phyloP scores from a whole-genome alignment of 768 basidiomycete genomes.

The Hemileccinum rubropunctum region DNA sequence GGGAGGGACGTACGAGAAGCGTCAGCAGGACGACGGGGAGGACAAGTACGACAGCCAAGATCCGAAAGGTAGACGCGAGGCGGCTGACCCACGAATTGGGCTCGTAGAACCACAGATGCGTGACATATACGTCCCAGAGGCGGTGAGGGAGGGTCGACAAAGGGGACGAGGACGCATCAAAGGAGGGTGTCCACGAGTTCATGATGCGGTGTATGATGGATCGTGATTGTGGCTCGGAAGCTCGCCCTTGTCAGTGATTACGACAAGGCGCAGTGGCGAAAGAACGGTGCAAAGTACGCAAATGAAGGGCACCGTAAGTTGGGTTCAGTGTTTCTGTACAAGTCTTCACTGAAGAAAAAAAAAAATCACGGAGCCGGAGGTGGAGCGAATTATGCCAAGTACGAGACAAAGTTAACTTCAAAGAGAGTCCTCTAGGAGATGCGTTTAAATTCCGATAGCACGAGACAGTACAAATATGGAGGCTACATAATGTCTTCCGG shows the following conservation, averaged over 20 bases:
- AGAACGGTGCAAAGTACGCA: conserved; percentile 5
- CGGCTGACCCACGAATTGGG: conserved; percentile 66
- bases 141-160: conserved; percentile 31
- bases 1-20: conserved; percentile 51
- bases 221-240: neutral
- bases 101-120: conserved; percentile 62
- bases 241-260: conserved; percentile 8
- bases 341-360: neutral
- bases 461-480: conserved; percentile 24
- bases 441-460: conserved; percentile 18
- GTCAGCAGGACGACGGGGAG: conserved; percentile 57
- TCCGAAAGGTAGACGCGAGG: conserved; percentile 59
- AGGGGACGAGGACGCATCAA: conserved; percentile 11
- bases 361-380: neutral
- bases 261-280: conserved; percentile 23
- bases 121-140: conserved; percentile 60
- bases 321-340: too few relatives aligned
- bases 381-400: neutral
- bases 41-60: conserved; percentile 54
- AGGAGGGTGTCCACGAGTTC: conserved; percentile 6
- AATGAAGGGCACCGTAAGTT: too few relatives aligned
- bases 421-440: conserved; percentile 11
- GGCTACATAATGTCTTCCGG: conserved; percentile 32
- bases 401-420: conserved; percentile 10
- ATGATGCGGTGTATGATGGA: too few relatives aligned